Evolutionary conservation across 2,329 filamentous ascomycete genomes (phyloP).

Genomic region (Pyrenochaeta sp.): DNA sequence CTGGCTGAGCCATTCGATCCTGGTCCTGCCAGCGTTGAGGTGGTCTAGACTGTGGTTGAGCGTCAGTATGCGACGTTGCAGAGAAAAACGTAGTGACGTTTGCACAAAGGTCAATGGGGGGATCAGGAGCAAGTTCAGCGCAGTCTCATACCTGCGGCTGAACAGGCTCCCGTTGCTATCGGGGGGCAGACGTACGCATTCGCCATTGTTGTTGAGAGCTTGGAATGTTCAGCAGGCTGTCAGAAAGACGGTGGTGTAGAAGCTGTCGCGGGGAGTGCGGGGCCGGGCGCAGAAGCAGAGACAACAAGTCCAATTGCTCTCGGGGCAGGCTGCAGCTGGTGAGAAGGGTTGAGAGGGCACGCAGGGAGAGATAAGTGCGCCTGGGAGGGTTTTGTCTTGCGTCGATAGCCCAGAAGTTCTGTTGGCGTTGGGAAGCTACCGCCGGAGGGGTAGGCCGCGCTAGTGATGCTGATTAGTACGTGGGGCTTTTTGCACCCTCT

Average conservation of each 20-base stretch:
- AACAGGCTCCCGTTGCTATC: background rate
- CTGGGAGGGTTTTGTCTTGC: slow-evolving; percentile 29
- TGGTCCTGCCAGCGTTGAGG: slow-evolving; percentile 75
- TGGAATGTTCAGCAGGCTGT: slow-evolving; percentile 13
- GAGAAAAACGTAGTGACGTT: background rate
- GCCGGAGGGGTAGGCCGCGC: slow-evolving; percentile 31
- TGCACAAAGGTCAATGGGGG: background rate
- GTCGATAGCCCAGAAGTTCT: slow-evolving; percentile 22
- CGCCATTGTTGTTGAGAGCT: slow-evolving; percentile 58
- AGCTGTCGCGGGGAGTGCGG: slow-evolving; percentile 21
- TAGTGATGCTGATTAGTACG: slow-evolving; percentile 26
- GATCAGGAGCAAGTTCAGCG: slow-evolving; percentile 5
- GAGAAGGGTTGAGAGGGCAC: slow-evolving; percentile 7
- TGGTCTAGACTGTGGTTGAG: slow-evolving; percentile 65
- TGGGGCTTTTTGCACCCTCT: slow-evolving; percentile 31
- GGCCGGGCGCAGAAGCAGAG: slow-evolving; percentile 21
- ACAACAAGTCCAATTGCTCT: slow-evolving; percentile 18
- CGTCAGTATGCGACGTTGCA: slow-evolving; percentile 12
- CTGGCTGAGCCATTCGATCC: slow-evolving; percentile 73
- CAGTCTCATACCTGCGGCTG: slow-evolving; percentile 2
- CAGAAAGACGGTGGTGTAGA: slow-evolving; percentile 9
- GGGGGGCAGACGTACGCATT: slow-evolving; percentile 66
- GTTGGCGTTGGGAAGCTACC: slow-evolving; percentile 33
- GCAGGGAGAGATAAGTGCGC: slow-evolving; percentile 20
- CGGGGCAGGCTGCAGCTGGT: slow-evolving; percentile 6